Base-by-base conservation (phyloP, 768 basidiomycete genomes). In the Lactarius psammicola region DNA sequence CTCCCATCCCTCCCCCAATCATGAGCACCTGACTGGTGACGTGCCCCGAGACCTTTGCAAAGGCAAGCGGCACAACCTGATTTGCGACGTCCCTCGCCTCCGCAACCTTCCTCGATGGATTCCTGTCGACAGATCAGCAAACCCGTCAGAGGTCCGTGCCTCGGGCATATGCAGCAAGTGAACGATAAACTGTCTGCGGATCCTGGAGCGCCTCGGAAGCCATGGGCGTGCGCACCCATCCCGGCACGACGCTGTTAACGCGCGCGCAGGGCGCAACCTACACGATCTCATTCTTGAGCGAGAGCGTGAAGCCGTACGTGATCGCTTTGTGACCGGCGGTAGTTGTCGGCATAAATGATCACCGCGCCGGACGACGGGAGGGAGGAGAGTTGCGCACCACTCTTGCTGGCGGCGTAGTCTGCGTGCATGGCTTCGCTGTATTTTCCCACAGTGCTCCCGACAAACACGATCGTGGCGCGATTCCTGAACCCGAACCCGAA, bases 1-100 rank as follows among this genome's bases (percentile, higher is more conserved):
- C 90, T 80, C 91, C 90, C 89, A 90, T 90, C 2, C 90, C 90
- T 2, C 89, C 90, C 56, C 84, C 82, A 5, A 90, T 80, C 85
- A 89, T 88, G 34, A 89, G 71, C 8, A 87, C 82, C 69, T 89
- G 84, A 0, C 89, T 89, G 2, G 85, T 83, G 23, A 91, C 80
- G 71, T 91, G 89, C 0, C 89, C 88, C 0, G 88, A 90, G 0
- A 90, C 71, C 11, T 75, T 76, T 9, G 82, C 74, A 0, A 88
- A 90, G 0, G 89, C 82, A 3, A 91, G 72, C 1, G 87, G 64
- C 10, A 82, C 81, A 33, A 92, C 79, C 73, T 90, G 88, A 9
- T 78, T 80, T 0, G 89, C 90, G 36, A 91, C 75, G 67, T 92
- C 90, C 65, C 75, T 73, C 0, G 89, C 83, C 49, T 78, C 75